phyloP scores from a whole-genome alignment of 345 rosid species.

The Eucalyptus sp. region DNA sequence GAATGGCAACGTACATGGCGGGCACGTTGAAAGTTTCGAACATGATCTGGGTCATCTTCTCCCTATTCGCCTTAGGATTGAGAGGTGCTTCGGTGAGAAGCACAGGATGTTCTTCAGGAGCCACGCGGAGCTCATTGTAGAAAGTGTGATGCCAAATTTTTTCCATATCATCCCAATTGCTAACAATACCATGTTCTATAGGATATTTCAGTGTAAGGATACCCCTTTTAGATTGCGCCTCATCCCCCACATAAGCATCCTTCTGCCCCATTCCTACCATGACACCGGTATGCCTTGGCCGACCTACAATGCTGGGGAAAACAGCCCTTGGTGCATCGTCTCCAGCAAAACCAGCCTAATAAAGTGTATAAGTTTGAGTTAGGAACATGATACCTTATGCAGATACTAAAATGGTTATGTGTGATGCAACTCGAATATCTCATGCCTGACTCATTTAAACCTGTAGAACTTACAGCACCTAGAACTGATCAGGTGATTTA shows the following conservation, averaged over 20 bases:
- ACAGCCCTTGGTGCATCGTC: slow-evolving; percentile 59
- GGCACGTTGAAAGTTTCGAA: slow-evolving; percentile 49
- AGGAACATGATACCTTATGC: background rate
- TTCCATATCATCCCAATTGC: slow-evolving; percentile 68
- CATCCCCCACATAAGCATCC: slow-evolving; percentile 60
- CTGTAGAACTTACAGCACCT: background rate
- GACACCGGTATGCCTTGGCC: slow-evolving; percentile 59
- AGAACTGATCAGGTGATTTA: background rate
- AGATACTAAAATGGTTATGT: background rate
- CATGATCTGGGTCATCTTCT: slow-evolving; percentile 60
- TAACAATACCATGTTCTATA: slow-evolving; percentile 54
- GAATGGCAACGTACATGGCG: slow-evolving; percentile 53
- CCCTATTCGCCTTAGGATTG: slow-evolving; percentile 51
- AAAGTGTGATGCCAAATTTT: slow-evolving; percentile 67
- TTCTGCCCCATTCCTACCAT: slow-evolving; percentile 69
- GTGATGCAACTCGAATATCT: background rate
- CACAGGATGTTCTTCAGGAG: slow-evolving; percentile 52
- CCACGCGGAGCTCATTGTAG: slow-evolving; percentile 52
- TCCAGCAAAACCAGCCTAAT: slow-evolving; percentile 49
- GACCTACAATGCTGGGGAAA: slow-evolving; percentile 60
- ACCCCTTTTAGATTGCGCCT: slow-evolving; percentile 62
- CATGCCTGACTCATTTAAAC: background rate
- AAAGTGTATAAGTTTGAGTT: background rate
- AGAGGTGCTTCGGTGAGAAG: slow-evolving; percentile 57
- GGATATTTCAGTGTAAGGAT: slow-evolving; percentile 54